A percentile compares a stretch with the other conserved stretches of the same genome.
Evolutionary conservation across 345 rosid species (phyloP).

Genomic region (Hypericum perforatum): DNA sequence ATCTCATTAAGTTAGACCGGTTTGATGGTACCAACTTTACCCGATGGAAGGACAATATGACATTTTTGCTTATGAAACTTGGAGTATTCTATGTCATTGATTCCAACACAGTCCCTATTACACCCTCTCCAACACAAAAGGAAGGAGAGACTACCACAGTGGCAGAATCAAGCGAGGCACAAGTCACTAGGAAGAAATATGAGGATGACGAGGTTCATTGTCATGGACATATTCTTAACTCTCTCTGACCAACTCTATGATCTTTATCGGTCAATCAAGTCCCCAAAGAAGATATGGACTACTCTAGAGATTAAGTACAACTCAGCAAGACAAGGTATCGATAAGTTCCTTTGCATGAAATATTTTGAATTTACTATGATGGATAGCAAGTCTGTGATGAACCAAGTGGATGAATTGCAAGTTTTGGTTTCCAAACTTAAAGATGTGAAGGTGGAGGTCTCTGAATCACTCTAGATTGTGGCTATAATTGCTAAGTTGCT

Average conservation of each 20-base stretch:
- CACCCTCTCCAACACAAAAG: too few species aligned
- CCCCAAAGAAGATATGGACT: neutral
- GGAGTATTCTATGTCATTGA: too few species aligned
- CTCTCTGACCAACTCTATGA: neutral
- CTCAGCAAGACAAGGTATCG: neutral
- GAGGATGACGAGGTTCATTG: neutral
- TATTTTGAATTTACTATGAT: constrained; percentile 2
- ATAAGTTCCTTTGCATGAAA: neutral
- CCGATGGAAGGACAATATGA: too few species aligned
- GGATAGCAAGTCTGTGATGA: neutral
- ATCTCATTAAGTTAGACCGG: too few species aligned
- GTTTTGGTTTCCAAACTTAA: neutral
- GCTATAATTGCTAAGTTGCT: neutral
- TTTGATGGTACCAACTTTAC: too few species aligned
- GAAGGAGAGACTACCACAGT: too few species aligned
- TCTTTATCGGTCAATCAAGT: neutral
- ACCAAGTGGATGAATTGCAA: constrained; percentile 4
- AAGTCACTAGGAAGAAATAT: neutral
- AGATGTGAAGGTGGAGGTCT: neutral
- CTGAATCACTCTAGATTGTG: neutral
- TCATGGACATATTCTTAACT: neutral
- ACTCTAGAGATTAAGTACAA: neutral
- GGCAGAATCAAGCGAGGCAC: too few species aligned
- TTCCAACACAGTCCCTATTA: too few species aligned
- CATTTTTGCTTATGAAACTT: too few species aligned